Conservation (phyloP, 805 yeast species). For the Hanseniaspora thailandica region DNA sequence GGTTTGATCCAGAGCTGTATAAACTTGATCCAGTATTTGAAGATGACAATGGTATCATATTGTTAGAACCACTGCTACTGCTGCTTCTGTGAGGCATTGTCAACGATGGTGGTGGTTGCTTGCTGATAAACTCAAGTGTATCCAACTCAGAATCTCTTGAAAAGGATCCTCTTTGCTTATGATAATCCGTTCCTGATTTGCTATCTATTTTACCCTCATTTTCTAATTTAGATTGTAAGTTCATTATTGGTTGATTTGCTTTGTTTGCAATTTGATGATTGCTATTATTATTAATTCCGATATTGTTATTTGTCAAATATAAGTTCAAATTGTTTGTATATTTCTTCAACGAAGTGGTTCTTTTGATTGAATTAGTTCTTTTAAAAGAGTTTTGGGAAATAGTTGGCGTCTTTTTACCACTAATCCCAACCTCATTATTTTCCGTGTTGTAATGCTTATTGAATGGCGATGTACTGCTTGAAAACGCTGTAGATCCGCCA, state of each 20-base stretch:
- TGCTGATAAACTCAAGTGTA: slow-evolving; percentile 6
- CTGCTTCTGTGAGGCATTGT: neutral
- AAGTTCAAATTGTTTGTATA: slow-evolving; percentile 1
- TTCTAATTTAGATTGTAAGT: neutral
- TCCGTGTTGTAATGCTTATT: slow-evolving; percentile 1
- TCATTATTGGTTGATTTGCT: neutral
- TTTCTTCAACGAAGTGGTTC: slow-evolving; percentile 11
- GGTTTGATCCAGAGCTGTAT: slow-evolving; percentile 1
- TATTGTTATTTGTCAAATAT: neutral
- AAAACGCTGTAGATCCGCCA: neutral
- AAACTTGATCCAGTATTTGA: slow-evolving; percentile 13
- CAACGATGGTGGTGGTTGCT: slow-evolving; percentile 9
- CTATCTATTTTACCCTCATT: neutral
- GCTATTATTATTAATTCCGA: neutral
- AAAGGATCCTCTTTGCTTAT: neutral
- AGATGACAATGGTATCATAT: neutral
- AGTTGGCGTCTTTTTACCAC: neutral
- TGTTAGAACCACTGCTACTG: neutral
- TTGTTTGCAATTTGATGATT: neutral
- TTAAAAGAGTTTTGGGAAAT: slow-evolving; percentile 6
- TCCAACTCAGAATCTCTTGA: neutral
- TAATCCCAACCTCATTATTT: neutral
- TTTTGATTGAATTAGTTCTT: slow-evolving; percentile 4
- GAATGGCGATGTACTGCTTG: slow-evolving; percentile 4
- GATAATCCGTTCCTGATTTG: neutral